A percentile compares a stretch with the other conserved stretches of the same genome.
Conservation (phyloP, 2,329 filamentous ascomycete genomes). For the Botrytis sinoallii region DNA sequence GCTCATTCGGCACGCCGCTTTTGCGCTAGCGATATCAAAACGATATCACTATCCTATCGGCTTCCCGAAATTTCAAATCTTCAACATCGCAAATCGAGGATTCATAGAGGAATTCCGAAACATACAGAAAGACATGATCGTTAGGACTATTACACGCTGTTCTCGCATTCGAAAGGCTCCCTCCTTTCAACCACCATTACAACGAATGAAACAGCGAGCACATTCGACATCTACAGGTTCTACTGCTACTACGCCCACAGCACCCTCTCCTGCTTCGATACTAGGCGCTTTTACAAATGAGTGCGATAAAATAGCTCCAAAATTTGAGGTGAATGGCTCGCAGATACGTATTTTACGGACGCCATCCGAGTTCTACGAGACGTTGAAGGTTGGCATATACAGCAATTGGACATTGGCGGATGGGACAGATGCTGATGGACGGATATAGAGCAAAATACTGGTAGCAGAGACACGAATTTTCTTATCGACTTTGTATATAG, state of each 20-base stretch:
- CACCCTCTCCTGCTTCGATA: slow-evolving; percentile 49
- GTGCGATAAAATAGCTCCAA: slow-evolving; percentile 84
- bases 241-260: slow-evolving; percentile 21
- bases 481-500: slow-evolving; percentile 94
- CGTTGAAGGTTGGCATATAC: slow-evolving; percentile 67
- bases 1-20: slow-evolving; percentile 26
- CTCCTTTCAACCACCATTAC: slow-evolving; percentile 26
- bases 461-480: slow-evolving; percentile 78
- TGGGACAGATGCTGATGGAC: slow-evolving; percentile 31
- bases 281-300: slow-evolving; percentile 65
- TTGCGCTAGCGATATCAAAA: slow-evolving; percentile 23
- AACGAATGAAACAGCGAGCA: slow-evolving; percentile 31
- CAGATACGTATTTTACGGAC: slow-evolving; percentile 76
- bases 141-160: slow-evolving; percentile 38
- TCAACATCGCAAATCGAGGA: neutral
- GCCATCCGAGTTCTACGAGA: slow-evolving; percentile 87
- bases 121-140: slow-evolving; percentile 36
- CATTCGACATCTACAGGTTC: slow-evolving; percentile 35
- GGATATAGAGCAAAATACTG: slow-evolving; percentile 69
- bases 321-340: slow-evolving; percentile 79
- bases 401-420: slow-evolving; percentile 2
- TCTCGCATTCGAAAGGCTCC: slow-evolving; percentile 33
- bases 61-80: slow-evolving; percentile 17
- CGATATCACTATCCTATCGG: slow-evolving; percentile 3
- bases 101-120: neutral